Base-by-base conservation (phyloP, 805 yeast genomes). In the Metschnikowia bowlesiae region DNA sequence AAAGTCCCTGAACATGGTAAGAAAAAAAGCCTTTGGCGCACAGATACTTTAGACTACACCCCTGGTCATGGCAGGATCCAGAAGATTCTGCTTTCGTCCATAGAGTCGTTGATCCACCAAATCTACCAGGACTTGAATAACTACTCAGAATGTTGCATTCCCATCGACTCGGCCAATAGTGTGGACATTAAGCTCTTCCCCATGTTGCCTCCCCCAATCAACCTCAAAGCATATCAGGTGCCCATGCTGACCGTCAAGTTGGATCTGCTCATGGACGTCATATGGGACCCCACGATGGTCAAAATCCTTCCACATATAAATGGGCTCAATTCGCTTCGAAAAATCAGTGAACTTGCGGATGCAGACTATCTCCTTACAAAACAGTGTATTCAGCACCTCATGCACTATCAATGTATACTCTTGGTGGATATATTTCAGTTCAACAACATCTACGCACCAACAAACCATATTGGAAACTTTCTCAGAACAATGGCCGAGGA, bases 201-300 rank as follows among this genome's bases (percentile, higher is more conserved):
- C 0, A 73, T 88, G n/a, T 71, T 86, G 34, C 85, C 87, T 10
- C 96, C 92, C 0, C 82, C 90, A 2, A 85, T 91, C 0, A 80
- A 80, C 44, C 71, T 94, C 22, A 75, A 83, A 45, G 81, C 95
- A 0, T 87, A 75, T 59, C 96, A 92, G 65, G 99, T 94, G 0
- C 99, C 99, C 0, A 81, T 91, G 5, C 81, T 95, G n/a, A 84
- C 92, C 0, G 96, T 94, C 1, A 82, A 83, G 47, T 70, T 94
- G 33, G 77, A 78, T 30, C 71, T 79, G 36, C 73, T 94, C 53
- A 84, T 89, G 39, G 99, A 94, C 66, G 85, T 87, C 8, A 85
- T 87, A 60, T 94, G 99, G 97, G 99, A 94, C 66, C 97, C 97
- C 1, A 92, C 98, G 1, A 86, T 94, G 94, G 74, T 89, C 42